phyloP scores from a whole-genome alignment of 148 eudicot species.

The Dysphania ambrosioides region DNA sequence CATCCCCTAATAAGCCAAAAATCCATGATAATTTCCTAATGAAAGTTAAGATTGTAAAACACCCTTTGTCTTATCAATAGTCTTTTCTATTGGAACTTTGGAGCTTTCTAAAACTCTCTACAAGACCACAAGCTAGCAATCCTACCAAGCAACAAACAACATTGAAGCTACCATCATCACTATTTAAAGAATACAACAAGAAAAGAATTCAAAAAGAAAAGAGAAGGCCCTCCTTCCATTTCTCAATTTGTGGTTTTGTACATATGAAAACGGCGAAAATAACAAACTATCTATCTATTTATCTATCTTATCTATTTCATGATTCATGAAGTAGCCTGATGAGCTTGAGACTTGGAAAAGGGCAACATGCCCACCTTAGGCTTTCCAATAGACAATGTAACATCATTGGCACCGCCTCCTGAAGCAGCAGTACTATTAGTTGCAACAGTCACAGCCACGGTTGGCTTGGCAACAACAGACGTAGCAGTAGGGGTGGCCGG shows the following conservation, averaged over 20 bases:
- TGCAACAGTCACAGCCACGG: too few relatives aligned
- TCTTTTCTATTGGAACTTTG: too few relatives aligned
- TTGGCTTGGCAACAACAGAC: not conserved
- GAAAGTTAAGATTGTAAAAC: too few relatives aligned
- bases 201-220: not conserved
- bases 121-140: constrained; percentile 18
- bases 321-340: constrained; percentile 22
- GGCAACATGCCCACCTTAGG: constrained; percentile 29
- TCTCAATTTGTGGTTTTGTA: too few relatives aligned
- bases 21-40: constrained; percentile 6
- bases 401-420: not conserved
- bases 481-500: constrained; percentile 4
- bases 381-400: constrained; percentile 24
- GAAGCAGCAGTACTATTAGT: too few relatives aligned
- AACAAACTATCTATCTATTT: too few relatives aligned
- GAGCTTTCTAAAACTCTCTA: constrained; percentile 19
- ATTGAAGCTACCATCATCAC: constrained; percentile 1
- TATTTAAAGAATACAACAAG: constrained; percentile 18
- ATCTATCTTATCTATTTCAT: not conserved
- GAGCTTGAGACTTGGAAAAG: constrained; percentile 16
- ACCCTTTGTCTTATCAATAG: too few relatives aligned
- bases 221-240: too few relatives aligned
- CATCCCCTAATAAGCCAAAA: not conserved
- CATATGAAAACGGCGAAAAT: not conserved
- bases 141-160: constrained; percentile 20